Conservation (phyloP, 1,284 basidiomycete genomes). For the Pseudozyma flocculosa region DNA sequence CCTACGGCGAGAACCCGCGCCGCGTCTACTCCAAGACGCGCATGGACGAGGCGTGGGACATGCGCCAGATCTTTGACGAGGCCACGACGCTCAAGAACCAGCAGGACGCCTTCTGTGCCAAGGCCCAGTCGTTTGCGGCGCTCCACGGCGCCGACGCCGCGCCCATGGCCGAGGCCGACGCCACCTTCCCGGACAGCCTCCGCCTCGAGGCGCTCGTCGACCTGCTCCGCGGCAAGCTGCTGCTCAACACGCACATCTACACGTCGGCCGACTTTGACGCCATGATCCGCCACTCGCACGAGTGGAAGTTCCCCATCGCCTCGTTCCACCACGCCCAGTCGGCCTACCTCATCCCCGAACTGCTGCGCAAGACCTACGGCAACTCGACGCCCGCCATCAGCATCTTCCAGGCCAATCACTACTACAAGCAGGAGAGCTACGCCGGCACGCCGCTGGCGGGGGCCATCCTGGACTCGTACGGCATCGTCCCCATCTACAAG, state of each 20-base stretch:
- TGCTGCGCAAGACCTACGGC: conserved; percentile 68
- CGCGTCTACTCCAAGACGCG: conserved; percentile 62
- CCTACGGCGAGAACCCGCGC: conserved; percentile 62
- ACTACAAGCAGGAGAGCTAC: conserved; percentile 83
- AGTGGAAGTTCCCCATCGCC: conserved; percentile 69
- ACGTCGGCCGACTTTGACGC: conserved; percentile 71
- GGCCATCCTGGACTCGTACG: conserved; percentile 70
- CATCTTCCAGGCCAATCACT: conserved; percentile 70
- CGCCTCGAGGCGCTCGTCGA: conserved; percentile 85
- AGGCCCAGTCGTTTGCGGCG: conserved; percentile 12
- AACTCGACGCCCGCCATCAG: conserved; percentile 68
- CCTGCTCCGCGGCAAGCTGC: conserved; percentile 74
- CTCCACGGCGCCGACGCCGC: conserved; percentile 58
- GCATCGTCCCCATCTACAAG: conserved; percentile 70
- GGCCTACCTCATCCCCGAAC: conserved; percentile 77
- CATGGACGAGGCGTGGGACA: conserved; percentile 66
- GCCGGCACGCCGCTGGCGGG: conserved; percentile 82
- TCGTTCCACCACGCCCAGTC: conserved; percentile 82
- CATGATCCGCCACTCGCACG: conserved; percentile 68
- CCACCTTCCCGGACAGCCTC: conserved; percentile 72
- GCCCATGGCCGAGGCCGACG: conserved; percentile 66
- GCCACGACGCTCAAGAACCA: conserved; percentile 72
- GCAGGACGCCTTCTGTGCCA: conserved; percentile 71
- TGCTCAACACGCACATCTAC: conserved; percentile 60
- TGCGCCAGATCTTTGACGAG: conserved; percentile 68